A percentile compares a stretch with the other conserved stretches of the same genome.
phyloP scores from a whole-genome alignment of 768 basidiomycete species.

The Phaffia australis region DNA sequence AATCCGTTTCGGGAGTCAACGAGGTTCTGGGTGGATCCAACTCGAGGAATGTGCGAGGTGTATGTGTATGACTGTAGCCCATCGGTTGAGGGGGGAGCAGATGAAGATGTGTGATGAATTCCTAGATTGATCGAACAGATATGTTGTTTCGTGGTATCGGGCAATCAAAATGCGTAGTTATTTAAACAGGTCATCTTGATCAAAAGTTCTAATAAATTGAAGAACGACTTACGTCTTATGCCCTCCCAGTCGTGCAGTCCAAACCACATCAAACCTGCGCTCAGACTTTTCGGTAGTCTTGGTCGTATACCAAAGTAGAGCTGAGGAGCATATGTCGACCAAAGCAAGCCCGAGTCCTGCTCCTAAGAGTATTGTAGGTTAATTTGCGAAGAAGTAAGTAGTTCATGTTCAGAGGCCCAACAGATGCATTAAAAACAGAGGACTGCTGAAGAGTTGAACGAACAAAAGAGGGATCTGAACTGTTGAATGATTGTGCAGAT shows the following conservation, averaged over 20 bases:
- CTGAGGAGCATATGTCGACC: slow-evolving; percentile 82
- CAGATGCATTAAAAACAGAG: no score
- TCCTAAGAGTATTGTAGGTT: background rate
- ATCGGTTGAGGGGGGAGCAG: slow-evolving; percentile 81
- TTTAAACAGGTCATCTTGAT: background rate
- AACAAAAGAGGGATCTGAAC: no score
- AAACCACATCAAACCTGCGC: slow-evolving; percentile 92
- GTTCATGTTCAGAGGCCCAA: no score
- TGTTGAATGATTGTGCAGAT: no score
- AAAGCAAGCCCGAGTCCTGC: slow-evolving; percentile 43
- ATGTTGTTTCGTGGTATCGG: slow-evolving; percentile 5
- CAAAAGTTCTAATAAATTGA: background rate
- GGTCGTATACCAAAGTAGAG: slow-evolving; percentile 91
- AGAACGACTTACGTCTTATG: slow-evolving; percentile 37
- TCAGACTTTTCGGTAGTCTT: slow-evolving; percentile 70
- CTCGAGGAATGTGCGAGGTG: slow-evolving; percentile 73
- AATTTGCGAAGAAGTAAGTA: background rate
- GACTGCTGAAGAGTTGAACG: no score
- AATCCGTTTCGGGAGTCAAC: slow-evolving; percentile 75
- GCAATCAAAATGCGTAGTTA: background rate
- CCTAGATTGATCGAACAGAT: slow-evolving; percentile 12
- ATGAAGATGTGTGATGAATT: slow-evolving; percentile 45
- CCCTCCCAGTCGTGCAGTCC: slow-evolving; percentile 76
- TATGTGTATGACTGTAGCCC: slow-evolving; percentile 71
- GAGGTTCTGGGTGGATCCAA: slow-evolving; percentile 75